phyloP scores from a whole-genome alignment of 1,284 basidiomycete species.

The Ceratobasidium sp. region DNA sequence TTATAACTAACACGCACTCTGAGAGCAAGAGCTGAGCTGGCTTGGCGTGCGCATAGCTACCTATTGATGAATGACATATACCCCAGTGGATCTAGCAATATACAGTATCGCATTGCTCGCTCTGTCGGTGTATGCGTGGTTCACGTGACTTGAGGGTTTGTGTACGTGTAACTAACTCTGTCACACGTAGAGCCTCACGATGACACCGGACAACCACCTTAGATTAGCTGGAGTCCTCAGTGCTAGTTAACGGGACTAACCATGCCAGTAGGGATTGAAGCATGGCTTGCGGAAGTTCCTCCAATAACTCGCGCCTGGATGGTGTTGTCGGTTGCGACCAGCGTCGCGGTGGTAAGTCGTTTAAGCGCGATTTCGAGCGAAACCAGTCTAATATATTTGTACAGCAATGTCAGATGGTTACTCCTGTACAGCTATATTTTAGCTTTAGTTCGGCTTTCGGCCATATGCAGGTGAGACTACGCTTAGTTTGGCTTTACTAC shows the following conservation, averaged over 20 bases:
- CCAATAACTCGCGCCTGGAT: conserved; percentile 91
- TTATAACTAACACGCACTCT: conserved; percentile 39
- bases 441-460: conserved; percentile 87
- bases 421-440: conserved; percentile 92
- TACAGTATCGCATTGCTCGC: too few species aligned
- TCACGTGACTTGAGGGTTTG: conserved; percentile 24
- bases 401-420: conserved; percentile 92
- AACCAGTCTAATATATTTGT: conserved; percentile 45
- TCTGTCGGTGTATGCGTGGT: too few species aligned
- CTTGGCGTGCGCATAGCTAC: too few species aligned
- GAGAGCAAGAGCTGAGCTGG: too few species aligned
- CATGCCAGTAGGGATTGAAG: conserved; percentile 85
- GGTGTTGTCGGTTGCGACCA: conserved; percentile 79
- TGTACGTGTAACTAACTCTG: conserved; percentile 32
- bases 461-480: conserved; percentile 77
- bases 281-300: conserved; percentile 89
- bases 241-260: neutral
- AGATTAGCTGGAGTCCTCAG: neutral
- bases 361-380: conserved; percentile 2
- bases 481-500: neutral
- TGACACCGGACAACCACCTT: conserved; percentile 34
- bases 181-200: conserved; percentile 21
- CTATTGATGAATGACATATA: too few species aligned
- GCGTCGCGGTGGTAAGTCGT: conserved; percentile 83
- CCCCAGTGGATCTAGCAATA: too few species aligned